phyloP scores from a whole-genome alignment of 2,329 filamentous ascomycete species.

The Colletotrichum echinochloae region DNA sequence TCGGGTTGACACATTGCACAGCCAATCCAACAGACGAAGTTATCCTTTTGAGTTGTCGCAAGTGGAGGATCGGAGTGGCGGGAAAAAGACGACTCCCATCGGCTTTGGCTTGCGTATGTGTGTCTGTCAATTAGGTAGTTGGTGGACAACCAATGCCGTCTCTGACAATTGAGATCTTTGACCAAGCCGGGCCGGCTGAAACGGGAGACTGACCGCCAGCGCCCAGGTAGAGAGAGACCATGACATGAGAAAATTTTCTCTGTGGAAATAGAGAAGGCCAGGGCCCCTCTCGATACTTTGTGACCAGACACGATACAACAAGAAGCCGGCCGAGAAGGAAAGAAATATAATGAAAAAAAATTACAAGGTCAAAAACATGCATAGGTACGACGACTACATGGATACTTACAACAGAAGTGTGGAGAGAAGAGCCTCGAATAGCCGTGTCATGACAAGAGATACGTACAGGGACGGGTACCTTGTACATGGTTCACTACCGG shows the following conservation, averaged over 20 bases:
- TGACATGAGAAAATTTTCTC: slow-evolving; percentile 8
- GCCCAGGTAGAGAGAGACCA: neutral
- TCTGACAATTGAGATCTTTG: slow-evolving; percentile 19
- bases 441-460: slow-evolving; percentile 23
- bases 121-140: neutral
- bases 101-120: slow-evolving; percentile 6
- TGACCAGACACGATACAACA: slow-evolving; percentile 21
- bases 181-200: slow-evolving; percentile 28
- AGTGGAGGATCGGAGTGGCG: neutral
- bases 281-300: slow-evolving; percentile 26
- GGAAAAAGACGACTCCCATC: slow-evolving; percentile 5
- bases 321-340: slow-evolving; percentile 12
- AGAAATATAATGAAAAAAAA: neutral
- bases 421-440: slow-evolving; percentile 40
- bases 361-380: neutral
- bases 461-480: neutral
- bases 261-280: neutral
- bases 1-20: neutral
- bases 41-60: neutral
- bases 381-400: neutral
- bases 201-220: neutral
- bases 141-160: neutral
- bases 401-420: slow-evolving; percentile 10
- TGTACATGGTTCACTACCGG: neutral
- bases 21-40: neutral